Conservation (phyloP, 768 basidiomycete species). For the Tremella mesenterica region DNA sequence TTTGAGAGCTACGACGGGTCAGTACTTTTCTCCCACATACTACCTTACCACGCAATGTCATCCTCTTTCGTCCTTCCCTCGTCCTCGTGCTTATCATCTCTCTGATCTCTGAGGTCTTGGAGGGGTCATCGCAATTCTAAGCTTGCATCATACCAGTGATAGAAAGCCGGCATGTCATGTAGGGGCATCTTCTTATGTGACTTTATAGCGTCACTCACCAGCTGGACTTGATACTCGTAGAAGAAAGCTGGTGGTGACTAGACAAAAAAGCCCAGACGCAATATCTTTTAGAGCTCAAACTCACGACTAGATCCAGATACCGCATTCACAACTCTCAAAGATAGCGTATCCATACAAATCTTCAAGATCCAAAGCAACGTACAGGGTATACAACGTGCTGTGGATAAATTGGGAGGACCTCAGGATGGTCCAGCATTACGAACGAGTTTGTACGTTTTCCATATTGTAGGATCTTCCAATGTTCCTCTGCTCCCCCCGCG, state of each 20-base stretch:
- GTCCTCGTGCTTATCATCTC: not conserved
- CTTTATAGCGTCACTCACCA: no score
- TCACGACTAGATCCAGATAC: conserved; percentile 52
- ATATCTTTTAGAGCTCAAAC: not conserved
- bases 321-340: conserved; percentile 60
- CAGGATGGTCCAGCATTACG: conserved; percentile 71
- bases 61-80: not conserved
- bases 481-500: no score
- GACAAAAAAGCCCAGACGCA: not conserved
- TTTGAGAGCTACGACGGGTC: conserved; percentile 23
- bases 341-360: conserved; percentile 59
- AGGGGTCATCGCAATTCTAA: no score
- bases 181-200: no score
- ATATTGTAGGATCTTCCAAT: no score
- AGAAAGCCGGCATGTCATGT: no score
- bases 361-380: conserved; percentile 99
- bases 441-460: conserved; percentile 67
- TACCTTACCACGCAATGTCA: no score
- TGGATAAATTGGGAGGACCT: conserved; percentile 84
- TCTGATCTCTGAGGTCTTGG: not conserved
- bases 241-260: no score
- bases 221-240: no score
- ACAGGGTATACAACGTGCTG: conserved; percentile 85
- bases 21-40: conserved; percentile 1
- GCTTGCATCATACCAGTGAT: no score